phyloP scores from a whole-genome alignment of 495 filamentous ascomycete genomes.

The Penicillium canescens region DNA sequence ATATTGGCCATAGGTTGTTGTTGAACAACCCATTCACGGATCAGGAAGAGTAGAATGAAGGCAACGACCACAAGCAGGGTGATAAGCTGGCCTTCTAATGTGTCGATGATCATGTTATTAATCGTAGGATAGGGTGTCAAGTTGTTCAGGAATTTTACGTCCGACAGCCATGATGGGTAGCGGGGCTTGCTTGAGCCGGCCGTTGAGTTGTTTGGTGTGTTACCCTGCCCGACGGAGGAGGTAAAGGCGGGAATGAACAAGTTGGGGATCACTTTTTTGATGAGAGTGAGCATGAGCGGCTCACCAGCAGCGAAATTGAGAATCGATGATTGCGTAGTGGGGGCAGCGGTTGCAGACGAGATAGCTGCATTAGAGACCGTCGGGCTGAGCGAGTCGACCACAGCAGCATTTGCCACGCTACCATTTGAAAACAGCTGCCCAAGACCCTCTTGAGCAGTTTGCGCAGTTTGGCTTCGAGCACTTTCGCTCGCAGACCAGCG shows the following conservation, averaged over 20 bases:
- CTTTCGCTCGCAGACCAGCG: conserved; percentile 62
- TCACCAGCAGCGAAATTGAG: conserved; percentile 46
- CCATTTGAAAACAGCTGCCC: conserved; percentile 26
- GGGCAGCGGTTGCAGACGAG: conserved; percentile 24
- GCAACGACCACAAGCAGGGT: conserved; percentile 85
- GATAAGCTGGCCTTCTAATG: conserved; percentile 90
- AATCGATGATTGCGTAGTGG: conserved; percentile 38
- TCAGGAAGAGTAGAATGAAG: conserved; percentile 93
- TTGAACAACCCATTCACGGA: conserved; percentile 96
- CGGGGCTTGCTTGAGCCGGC: conserved; percentile 27
- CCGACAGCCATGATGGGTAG: conserved; percentile 61
- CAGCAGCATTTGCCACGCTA: conserved; percentile 39
- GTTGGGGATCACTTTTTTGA: conserved; percentile 43
- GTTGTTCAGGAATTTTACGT: conserved; percentile 67
- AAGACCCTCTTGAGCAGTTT: conserved; percentile 14
- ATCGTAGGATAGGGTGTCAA: conserved; percentile 71
- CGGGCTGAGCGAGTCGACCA: conserved; percentile 20
- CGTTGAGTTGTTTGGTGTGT: conserved; percentile 20
- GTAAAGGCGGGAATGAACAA: conserved; percentile 43
- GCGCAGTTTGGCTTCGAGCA: conserved; percentile 20
- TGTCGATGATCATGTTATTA: conserved; percentile 79
- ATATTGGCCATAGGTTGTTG: conserved; percentile 80
- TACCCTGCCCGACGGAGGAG: conserved; percentile 19
- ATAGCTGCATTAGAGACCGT: conserved; percentile 26
- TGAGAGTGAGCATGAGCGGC: conserved; percentile 48